Base-by-base conservation (phyloP, 352 stramenopile species). In the Globisporangium iwayamae region DNA sequence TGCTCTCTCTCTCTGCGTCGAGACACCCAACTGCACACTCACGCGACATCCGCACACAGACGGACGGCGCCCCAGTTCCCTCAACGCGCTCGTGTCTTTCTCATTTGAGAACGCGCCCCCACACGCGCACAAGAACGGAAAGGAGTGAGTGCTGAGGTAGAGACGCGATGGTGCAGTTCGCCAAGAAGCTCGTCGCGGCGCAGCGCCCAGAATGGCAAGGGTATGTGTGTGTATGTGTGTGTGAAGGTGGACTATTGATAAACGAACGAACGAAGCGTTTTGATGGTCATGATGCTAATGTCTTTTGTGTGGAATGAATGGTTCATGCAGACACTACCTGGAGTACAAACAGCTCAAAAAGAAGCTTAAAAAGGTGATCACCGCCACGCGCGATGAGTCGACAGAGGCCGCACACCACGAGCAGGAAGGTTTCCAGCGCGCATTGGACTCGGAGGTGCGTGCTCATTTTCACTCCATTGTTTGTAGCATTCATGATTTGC, bases 281-380 rank as follows among this genome's bases (percentile, higher is more conserved):
- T 41, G 9, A 41, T 41, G 36, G 3, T 11, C 11, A 14, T 14
- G 36, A 41, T 41, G 36, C 36, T 41, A 14, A 41, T 41, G 36
- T 41, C 36, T 41, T 41, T 41, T 36, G 32, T 36, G 22, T 32
- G 22, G 36, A 41, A 10, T 22, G 48, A 8, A 20, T 54, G 36
- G 36, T 41, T 41, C 36, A 41, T 25, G 53, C 48, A 93, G 85
- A 2, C 88, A 96, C 67, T 96, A 96, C 69, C 72, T 96, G 41
- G 84, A 96, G 76, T 96, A 96, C 84, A 94, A 94, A 67, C 83
- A 94, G 57, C 76, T 96, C 16, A 96, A 96, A 80, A 94, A 93
- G 73, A 80, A 84, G 50, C 74, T 96, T 47, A 91, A 93, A 54
- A 78, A 84, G 32, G 78, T 93, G 62, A 69, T 79, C 47, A 68